Evolutionary conservation across 352 stramenopile species (phyloP), one percentile per base, ranked within the genome.

Genomic region (Phytophthora lateralis): DNA sequence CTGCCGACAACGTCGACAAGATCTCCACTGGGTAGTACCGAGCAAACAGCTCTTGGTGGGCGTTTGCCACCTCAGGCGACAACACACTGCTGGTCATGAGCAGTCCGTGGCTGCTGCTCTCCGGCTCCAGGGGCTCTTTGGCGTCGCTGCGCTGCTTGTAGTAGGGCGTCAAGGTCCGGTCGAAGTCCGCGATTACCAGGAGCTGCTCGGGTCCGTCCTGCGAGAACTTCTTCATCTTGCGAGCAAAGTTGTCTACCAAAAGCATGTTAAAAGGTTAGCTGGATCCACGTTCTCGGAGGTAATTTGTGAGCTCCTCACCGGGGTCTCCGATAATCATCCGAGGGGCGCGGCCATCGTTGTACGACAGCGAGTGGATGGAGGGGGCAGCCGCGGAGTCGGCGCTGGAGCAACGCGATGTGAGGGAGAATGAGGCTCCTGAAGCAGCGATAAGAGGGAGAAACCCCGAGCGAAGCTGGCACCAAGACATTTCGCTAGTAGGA

Each of bases 151-250:
- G 41, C 17, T 38, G 50, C 46, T 75, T 76, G 57, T 66, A 82
- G 53, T 69, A 79, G 34, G 79, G 73, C 48, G 83, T 90, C 42
- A 92, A 61, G 37, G 81, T 93, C 37, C 83, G 78, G 58, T 93
- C 84, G 58, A 93, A 93, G 43, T 93, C 80, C 21, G 79, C 71
- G 42, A 93, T 90, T 46, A 93, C 69, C 43, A 93, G 47, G 24
- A 91, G 42, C 44, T 85, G 76, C 46, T 80, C 70, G 18, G 79
- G 53, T 24, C 81, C 83, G 46, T 89, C 83, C 17, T 68, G 66
- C 37, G 65, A 71, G 57, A 93, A 91, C 49, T 89, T 89, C 30
- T 79, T 82, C 71, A 81, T 82, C 66, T 91, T 93, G 46, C 66
- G 65, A 34, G 84, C 79, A 60, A 93, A 91, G 9, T 26, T 73